Percentiles rank a stretch among this genome's conserved stretches.
phyloP scores from a whole-genome alignment of 768 basidiomycete genomes.

The Trametes cubensis region DNA sequence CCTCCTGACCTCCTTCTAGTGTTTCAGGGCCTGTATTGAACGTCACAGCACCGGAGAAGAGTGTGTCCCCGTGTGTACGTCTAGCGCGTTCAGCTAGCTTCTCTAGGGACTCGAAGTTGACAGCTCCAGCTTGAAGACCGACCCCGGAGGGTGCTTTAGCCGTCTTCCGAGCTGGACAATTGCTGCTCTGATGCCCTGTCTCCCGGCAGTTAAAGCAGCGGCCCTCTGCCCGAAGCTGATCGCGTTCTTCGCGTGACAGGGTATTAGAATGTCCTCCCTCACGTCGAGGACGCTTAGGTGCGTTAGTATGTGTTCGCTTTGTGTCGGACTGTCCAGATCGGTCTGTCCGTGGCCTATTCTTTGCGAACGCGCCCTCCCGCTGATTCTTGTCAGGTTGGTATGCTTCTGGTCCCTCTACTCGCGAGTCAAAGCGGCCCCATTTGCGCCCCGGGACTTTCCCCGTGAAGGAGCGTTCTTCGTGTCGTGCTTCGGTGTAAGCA shows the following conservation, averaged over 20 bases:
- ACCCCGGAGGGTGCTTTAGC: conserved; percentile 3
- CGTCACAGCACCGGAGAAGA: too few species aligned
- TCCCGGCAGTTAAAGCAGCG: conserved; percentile 22
- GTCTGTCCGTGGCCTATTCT: too few species aligned
- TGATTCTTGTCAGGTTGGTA: not conserved
- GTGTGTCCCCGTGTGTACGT: too few species aligned
- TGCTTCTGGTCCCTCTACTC: not conserved
- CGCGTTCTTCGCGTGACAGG: not conserved
- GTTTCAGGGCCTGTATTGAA: too few species aligned
- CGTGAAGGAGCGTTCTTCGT: not conserved
- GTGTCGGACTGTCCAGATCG: too few species aligned
- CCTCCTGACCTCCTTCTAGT: too few species aligned
- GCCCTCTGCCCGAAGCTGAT: conserved; percentile 12
- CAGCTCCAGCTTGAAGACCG: not conserved
- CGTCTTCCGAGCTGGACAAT: conserved; percentile 13
- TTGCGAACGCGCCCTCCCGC: not conserved
- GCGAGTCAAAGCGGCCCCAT: conserved; percentile 5
- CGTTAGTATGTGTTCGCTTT: too few species aligned
- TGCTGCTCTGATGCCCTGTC: conserved; percentile 13
- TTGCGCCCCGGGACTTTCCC: not conserved
- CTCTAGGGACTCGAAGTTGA: conserved; percentile 8
- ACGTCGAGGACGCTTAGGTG: too few species aligned
- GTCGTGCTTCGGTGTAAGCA: not conserved
- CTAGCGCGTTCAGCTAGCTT: not conserved
- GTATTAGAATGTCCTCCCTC: too few species aligned